phyloP scores from a whole-genome alignment of 2,329 filamentous ascomycete genomes.

The Colletotrichum tropicicola region DNA sequence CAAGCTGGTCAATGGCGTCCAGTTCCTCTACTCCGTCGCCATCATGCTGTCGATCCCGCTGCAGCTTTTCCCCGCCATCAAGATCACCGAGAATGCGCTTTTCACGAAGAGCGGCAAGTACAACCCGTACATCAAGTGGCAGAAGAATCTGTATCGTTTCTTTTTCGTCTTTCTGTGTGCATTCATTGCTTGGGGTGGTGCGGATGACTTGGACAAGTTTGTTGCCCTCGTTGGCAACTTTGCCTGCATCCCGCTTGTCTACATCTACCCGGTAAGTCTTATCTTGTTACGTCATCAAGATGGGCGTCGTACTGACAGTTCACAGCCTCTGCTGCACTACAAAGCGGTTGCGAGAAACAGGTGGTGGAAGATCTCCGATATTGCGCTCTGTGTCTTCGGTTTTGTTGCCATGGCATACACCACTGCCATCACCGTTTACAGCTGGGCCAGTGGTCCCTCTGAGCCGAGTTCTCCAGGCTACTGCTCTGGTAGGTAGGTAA shows the following conservation, averaged over 20 bases:
- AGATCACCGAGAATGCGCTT: slow-evolving; percentile 93
- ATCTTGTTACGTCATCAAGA: slow-evolving; percentile 26
- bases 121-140: slow-evolving; percentile 99
- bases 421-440: slow-evolving; percentile 84
- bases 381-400: slow-evolving; percentile 83
- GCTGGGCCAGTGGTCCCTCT: slow-evolving; percentile 75
- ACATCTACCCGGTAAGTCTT: slow-evolving; percentile 90
- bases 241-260: slow-evolving; percentile 79
- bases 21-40: slow-evolving; percentile 97
- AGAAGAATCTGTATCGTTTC: slow-evolving; percentile 98
- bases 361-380: slow-evolving; percentile 75
- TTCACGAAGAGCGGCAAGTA: slow-evolving; percentile 97
- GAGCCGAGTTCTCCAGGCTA: slow-evolving; percentile 59
- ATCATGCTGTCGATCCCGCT: slow-evolving; percentile 94
- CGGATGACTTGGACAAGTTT: slow-evolving; percentile 87
- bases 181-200: slow-evolving; percentile 88
- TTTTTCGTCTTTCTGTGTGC: slow-evolving; percentile 89
- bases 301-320: slow-evolving; percentile 42
- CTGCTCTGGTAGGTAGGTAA: slow-evolving; percentile 54
- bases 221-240: slow-evolving; percentile 78
- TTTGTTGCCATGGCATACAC: slow-evolving; percentile 91
- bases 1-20: slow-evolving; percentile 93
- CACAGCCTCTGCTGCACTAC: slow-evolving; percentile 88
- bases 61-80: slow-evolving; percentile 97
- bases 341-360: slow-evolving; percentile 77